phyloP scores from a whole-genome alignment of 2,329 filamentous ascomycete species.

The Talaromyces atroroseus region DNA sequence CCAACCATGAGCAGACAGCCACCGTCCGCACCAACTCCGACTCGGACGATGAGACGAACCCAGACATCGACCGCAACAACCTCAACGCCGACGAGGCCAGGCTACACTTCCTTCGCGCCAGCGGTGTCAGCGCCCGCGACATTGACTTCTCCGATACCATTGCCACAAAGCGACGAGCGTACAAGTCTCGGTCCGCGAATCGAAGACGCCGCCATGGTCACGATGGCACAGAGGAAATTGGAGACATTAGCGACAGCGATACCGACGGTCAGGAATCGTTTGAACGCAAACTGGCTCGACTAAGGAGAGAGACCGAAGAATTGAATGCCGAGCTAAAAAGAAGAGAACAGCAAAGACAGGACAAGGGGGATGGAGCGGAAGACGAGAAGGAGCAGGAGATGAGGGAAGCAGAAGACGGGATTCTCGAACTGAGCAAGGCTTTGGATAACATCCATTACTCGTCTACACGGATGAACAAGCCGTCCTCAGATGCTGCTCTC shows the following conservation, averaged over 20 bases:
- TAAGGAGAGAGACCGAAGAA: conserved; percentile 77
- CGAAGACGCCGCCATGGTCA: conserved; percentile 46
- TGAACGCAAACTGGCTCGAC: conserved; percentile 70
- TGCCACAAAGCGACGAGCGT: conserved; percentile 73
- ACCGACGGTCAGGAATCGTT: conserved; percentile 58
- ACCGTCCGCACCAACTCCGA: conserved; percentile 53
- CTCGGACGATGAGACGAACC: conserved; percentile 52
- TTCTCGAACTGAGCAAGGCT: conserved; percentile 65
- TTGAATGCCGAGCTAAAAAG: conserved; percentile 50
- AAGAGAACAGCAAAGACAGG: conserved; percentile 47
- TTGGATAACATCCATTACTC: conserved; percentile 57
- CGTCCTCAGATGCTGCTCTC: conserved; percentile 28
- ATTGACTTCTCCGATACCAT: conserved; percentile 90
- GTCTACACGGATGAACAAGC: neutral
- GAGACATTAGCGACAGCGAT: conserved; percentile 72
- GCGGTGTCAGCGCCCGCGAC: conserved; percentile 64
- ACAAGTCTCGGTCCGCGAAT: conserved; percentile 63
- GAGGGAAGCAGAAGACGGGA: conserved; percentile 42
- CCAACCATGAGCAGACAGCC: conserved; percentile 41
- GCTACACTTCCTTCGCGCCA: conserved; percentile 67
- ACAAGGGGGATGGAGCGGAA: conserved; percentile 42
- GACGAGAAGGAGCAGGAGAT: conserved; percentile 39
- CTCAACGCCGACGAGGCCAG: conserved; percentile 75
- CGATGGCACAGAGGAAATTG: conserved; percentile 55
- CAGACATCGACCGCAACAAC: conserved; percentile 68